These are phyloP conservation scores for Cladosporium sp. DNA, from an alignment of 2,329 filamentous ascomycete genomes.

Conservation along the genomic window DNA sequence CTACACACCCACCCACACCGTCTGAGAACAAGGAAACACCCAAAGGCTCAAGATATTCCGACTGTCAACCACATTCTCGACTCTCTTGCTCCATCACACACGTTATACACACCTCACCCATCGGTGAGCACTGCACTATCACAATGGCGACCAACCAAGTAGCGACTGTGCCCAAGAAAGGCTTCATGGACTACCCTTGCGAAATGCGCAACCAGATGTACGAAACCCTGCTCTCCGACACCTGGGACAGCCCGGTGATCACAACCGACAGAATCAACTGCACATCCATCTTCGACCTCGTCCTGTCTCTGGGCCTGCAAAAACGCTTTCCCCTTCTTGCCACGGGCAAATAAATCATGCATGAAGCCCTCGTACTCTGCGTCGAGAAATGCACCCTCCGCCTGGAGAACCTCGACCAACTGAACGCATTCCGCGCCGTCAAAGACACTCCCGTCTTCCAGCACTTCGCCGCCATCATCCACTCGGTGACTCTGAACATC, in stretches of 20 bases:
- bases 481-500: neutral
- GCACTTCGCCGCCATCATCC: neutral
- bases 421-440: neutral
- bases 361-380: neutral
- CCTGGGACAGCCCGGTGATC: neutral
- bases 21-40: no score
- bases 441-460: neutral
- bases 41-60: no score
- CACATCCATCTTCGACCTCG: neutral
- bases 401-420: neutral
- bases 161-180: neutral
- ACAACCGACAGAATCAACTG: neutral
- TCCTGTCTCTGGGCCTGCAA: neutral
- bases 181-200: neutral
- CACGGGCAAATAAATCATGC: neutral
- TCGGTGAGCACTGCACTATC: neutral
- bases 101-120: neutral
- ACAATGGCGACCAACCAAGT: neutral
- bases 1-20: no score
- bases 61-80: neutral
- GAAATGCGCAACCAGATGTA: conserved; percentile 8
- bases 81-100: neutral
- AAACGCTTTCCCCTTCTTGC: neutral
- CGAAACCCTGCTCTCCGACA: neutral
- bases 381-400: neutral